A percentile compares a stretch with the other conserved stretches of the same genome.
Conservation (phyloP, 352 stramenopile genomes). For the Globisporangium spiculum region DNA sequence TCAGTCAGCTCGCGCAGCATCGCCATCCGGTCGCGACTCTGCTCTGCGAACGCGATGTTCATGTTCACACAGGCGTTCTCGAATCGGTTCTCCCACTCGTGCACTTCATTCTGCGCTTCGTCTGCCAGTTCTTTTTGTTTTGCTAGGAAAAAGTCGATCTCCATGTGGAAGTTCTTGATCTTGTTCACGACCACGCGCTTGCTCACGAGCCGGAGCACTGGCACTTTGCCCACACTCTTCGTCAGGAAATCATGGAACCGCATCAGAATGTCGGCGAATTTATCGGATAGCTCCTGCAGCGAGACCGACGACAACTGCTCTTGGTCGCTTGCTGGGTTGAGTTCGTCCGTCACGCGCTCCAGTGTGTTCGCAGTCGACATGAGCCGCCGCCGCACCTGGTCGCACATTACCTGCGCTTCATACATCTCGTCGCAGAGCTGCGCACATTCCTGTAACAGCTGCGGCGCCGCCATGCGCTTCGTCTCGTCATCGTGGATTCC, state of each 20-base stretch:
- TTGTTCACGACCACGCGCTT: slow-evolving; percentile 8
- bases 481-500: background rate
- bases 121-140: background rate
- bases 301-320: background rate
- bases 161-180: slow-evolving; percentile 6
- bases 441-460: background rate
- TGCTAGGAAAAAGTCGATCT: slow-evolving; percentile 1
- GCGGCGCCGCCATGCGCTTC: background rate
- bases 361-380: background rate
- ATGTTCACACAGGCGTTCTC: slow-evolving; percentile 14
- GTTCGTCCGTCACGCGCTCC: background rate
- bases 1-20: slow-evolving; percentile 11
- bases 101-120: slow-evolving; percentile 9
- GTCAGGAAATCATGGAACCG: slow-evolving; percentile 6
- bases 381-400: slow-evolving; percentile 13
- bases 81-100: slow-evolving; percentile 10
- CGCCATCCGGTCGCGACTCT: slow-evolving; percentile 15
- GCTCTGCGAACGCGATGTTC: background rate
- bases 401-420: slow-evolving; percentile 13
- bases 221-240: background rate
- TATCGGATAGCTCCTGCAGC: background rate
- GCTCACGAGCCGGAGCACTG: slow-evolving; percentile 5
- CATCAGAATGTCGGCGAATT: background rate
- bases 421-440: slow-evolving; percentile 6
- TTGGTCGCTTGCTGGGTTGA: background rate